Conservation (phyloP, 345 rosid species). For the Salix purpurea region DNA sequence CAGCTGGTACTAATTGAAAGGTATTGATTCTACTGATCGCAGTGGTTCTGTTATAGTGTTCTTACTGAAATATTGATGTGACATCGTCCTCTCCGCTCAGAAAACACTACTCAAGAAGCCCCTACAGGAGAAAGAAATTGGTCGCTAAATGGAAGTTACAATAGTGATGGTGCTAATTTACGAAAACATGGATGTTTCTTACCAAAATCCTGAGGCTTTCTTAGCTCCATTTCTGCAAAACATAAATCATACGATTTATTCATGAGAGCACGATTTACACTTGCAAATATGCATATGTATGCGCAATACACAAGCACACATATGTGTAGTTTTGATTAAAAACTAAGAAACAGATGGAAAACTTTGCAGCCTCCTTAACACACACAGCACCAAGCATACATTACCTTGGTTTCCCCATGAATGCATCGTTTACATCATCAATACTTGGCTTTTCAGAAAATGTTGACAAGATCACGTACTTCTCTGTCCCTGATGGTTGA, state of each 20-base stretch:
- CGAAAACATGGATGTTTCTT: slow-evolving; percentile 16
- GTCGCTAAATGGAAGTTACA: not conserved
- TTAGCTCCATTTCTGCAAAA: slow-evolving; percentile 46
- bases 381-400: not conserved
- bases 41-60: not conserved
- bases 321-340: too few species aligned
- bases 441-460: slow-evolving; percentile 54
- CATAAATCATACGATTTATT: not conserved
- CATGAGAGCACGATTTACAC: not conserved
- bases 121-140: slow-evolving; percentile 35
- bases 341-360: not conserved
- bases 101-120: slow-evolving; percentile 53
- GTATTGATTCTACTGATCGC: too few species aligned
- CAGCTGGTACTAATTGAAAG: not conserved
- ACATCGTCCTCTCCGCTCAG: slow-evolving; percentile 8
- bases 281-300: not conserved
- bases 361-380: not conserved
- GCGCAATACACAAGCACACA: not conserved
- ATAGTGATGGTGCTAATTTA: not conserved
- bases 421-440: slow-evolving; percentile 73
- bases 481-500: slow-evolving; percentile 49
- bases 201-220: slow-evolving; percentile 69
- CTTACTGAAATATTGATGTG: not conserved
- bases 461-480: slow-evolving; percentile 53
- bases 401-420: slow-evolving; percentile 63